phyloP scores from a whole-genome alignment of 164 flowering plant species.

The Brasenia schreberi region DNA sequence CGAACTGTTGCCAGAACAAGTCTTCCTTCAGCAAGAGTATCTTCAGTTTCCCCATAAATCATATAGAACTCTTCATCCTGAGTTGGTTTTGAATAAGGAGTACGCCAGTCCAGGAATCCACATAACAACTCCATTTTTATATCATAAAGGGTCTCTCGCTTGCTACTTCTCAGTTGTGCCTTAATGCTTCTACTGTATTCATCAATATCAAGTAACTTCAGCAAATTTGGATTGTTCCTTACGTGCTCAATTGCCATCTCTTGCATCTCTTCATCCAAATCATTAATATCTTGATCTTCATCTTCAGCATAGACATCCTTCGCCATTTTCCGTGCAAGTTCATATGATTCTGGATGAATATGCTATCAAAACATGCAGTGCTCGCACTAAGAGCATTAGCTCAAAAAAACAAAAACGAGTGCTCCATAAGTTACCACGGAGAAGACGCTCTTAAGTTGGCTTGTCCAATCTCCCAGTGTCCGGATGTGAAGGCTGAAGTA shows the following conservation, averaged over 20 bases:
- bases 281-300: slow-evolving; percentile 41
- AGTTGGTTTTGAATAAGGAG: slow-evolving; percentile 55
- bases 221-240: slow-evolving; percentile 59
- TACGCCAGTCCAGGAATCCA: too few relatives aligned
- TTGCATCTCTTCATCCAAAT: slow-evolving; percentile 56
- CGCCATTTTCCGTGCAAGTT: slow-evolving; percentile 79
- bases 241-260: slow-evolving; percentile 92
- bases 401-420: too few relatives aligned
- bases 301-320: slow-evolving; percentile 52
- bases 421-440: too few relatives aligned
- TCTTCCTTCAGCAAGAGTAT: too few relatives aligned
- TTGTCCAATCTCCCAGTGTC: too few relatives aligned
- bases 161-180: slow-evolving; percentile 18
- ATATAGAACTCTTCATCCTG: slow-evolving; percentile 79
- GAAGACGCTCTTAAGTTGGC: too few relatives aligned
- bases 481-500: too few relatives aligned
- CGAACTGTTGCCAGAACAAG: too few relatives aligned
- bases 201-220: too few relatives aligned
- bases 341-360: too few relatives aligned
- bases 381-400: too few relatives aligned
- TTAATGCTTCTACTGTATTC: slow-evolving; percentile 17
- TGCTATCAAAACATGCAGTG: too few relatives aligned
- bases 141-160: slow-evolving; percentile 50
- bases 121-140: slow-evolving; percentile 65
- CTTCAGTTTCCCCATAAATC: slow-evolving; percentile 93